Percentiles rank a stretch among this genome's conserved stretches.
phyloP scores from a whole-genome alignment of 2,329 filamentous ascomycete genomes.

The Colletotrichum filicis region DNA sequence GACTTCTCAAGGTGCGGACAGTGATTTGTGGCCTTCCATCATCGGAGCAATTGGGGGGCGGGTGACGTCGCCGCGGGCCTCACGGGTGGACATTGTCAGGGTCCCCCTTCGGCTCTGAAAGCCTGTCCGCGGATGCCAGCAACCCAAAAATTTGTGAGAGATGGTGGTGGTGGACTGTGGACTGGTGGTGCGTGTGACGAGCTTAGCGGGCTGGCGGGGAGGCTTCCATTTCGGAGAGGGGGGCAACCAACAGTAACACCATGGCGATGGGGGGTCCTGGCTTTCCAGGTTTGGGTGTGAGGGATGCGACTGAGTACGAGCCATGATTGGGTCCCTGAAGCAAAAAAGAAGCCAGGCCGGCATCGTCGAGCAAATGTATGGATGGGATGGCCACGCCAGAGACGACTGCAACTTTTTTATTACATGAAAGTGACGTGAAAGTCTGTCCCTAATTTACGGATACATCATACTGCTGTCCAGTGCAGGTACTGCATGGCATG shows the following conservation, averaged over 20 bases:
- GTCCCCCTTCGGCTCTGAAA: not conserved
- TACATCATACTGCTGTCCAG: too few relatives aligned
- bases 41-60: constrained; percentile 9
- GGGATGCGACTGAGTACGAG: not conserved
- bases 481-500: not conserved
- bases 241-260: not conserved
- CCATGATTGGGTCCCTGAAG: constrained; percentile 15
- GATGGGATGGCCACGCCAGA: constrained; percentile 3
- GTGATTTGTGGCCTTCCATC: not conserved
- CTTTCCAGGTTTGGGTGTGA: not conserved
- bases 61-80: constrained; percentile 31
- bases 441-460: not conserved
- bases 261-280: not conserved
- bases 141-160: not conserved
- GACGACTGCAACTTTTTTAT: not conserved
- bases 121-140: constrained; percentile 21
- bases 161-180: too few relatives aligned
- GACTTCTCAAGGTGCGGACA: not conserved
- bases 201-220: constrained; percentile 11
- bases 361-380: constrained; percentile 2
- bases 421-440: not conserved
- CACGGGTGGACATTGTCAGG: constrained; percentile 20
- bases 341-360: not conserved
- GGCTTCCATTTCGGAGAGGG: not conserved
- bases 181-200: constrained; percentile 20